phyloP scores from a whole-genome alignment of 208 protist species.

The Wallacemonas collosoma region DNA sequence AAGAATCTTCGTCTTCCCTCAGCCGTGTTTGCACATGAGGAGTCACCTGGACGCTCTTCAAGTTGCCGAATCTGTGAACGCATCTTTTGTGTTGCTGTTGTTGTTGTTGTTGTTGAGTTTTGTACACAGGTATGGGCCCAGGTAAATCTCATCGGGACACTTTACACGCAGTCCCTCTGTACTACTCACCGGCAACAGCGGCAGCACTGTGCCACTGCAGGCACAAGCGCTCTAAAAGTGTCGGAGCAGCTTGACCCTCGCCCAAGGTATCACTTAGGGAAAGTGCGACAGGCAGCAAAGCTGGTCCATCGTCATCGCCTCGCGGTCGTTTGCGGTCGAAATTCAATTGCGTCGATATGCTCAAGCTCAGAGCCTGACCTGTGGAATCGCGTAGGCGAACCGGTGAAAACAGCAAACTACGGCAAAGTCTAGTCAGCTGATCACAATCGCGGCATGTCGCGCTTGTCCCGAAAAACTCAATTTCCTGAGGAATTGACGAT shows the following conservation, averaged over 20 bases:
- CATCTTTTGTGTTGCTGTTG: not conserved
- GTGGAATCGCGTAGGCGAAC: not conserved
- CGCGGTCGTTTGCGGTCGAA: constrained; percentile 15
- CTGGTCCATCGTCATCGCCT: constrained; percentile 13
- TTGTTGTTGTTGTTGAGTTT: not conserved
- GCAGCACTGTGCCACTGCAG: not conserved
- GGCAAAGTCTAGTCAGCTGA: constrained; percentile 64
- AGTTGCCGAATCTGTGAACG: not conserved
- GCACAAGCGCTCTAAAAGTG: constrained; percentile 13
- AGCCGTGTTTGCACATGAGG: no score
- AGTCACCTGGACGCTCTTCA: no score
- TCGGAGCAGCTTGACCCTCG: not conserved
- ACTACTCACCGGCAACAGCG: not conserved
- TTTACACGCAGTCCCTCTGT: no score
- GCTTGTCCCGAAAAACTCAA: constrained; percentile 57
- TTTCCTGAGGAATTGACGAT: constrained; percentile 54
- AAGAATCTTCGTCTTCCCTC: no score
- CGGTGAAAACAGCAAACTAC: constrained; percentile 51
- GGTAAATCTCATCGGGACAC: no score
- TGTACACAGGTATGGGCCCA: no score
- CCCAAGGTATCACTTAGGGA: constrained; percentile 17
- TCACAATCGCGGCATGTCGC: constrained; percentile 74
- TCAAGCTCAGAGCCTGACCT: not conserved
- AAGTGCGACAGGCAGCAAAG: constrained; percentile 19
- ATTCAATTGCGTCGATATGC: constrained; percentile 5